phyloP scores from a whole-genome alignment of 352 stramenopile genomes.

The Pythium coloratum region DNA sequence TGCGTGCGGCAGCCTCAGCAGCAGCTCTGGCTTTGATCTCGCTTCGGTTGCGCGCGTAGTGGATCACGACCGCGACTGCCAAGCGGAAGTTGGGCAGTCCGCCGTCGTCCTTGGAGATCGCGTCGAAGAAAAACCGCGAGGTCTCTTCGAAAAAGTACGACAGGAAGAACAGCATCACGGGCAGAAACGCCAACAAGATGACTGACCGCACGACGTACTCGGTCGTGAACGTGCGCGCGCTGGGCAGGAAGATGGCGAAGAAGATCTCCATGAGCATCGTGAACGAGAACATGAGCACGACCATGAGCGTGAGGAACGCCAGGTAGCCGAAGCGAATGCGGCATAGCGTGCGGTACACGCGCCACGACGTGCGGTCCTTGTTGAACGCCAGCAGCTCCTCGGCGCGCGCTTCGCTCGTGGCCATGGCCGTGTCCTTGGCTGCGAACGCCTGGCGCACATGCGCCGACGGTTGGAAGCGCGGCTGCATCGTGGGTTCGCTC shows the following conservation, averaged over 20 bases:
- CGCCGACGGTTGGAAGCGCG: constrained; percentile 39
- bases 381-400: constrained; percentile 62
- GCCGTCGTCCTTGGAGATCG: constrained; percentile 70
- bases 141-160: constrained; percentile 83
- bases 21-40: constrained; percentile 39
- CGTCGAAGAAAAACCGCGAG: constrained; percentile 66
- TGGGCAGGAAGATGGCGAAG: constrained; percentile 82
- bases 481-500: constrained; percentile 45
- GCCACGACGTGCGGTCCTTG: constrained; percentile 43
- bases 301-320: constrained; percentile 80
- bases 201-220: constrained; percentile 65
- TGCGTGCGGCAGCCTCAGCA: background rate
- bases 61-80: constrained; percentile 69
- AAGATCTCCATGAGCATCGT: constrained; percentile 86
- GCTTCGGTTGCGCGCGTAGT: constrained; percentile 71
- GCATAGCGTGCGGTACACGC: constrained; percentile 73
- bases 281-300: constrained; percentile 85
- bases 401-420: constrained; percentile 48
- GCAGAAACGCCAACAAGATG: constrained; percentile 54
- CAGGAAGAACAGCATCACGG: constrained; percentile 68
- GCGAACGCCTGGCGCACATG: constrained; percentile 16
- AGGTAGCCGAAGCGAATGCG: constrained; percentile 82
- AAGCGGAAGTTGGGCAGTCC: constrained; percentile 79
- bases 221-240: constrained; percentile 59
- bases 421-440: constrained; percentile 31